Conservation (phyloP, 306 rosid species). For the Trifolium pratense region DNA sequence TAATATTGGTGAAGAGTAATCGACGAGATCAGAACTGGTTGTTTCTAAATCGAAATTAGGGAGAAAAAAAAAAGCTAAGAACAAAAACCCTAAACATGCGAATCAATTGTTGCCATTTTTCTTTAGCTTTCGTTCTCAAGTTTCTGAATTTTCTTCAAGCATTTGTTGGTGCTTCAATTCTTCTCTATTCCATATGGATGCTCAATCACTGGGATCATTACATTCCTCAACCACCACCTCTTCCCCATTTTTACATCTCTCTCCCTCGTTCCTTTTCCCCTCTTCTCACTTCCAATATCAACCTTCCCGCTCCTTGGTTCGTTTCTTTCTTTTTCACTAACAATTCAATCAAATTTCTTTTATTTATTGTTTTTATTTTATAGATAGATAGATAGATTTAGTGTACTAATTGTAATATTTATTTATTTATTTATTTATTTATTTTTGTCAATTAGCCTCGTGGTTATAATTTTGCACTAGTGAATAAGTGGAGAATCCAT, state of each 20-base stretch:
- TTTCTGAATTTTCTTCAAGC: constrained; percentile 83
- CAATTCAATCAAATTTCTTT: not conserved
- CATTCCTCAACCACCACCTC: constrained; percentile 54
- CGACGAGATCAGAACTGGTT: too few species aligned
- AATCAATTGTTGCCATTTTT: constrained; percentile 72
- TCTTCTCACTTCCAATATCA: constrained; percentile 50
- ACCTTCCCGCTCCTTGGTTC: constrained; percentile 86
- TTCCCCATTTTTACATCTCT: constrained; percentile 34
- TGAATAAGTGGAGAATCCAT: too few species aligned
- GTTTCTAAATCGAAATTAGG: not conserved
- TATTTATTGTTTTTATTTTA: not conserved
- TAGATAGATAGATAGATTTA: too few species aligned
- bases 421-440: too few species aligned
- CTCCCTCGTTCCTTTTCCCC: constrained; percentile 46
- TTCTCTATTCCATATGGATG: constrained; percentile 86
- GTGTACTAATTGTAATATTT: too few species aligned
- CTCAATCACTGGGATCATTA: constrained; percentile 74
- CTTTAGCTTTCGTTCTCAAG: constrained; percentile 76
- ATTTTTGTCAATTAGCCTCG: too few species aligned
- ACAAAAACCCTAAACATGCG: constrained; percentile 55
- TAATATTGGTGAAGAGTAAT: not conserved
- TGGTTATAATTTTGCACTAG: too few species aligned
- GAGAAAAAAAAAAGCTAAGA: not conserved
- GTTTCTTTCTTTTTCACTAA: not conserved
- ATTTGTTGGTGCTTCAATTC: constrained; percentile 74